Evolutionary conservation across 306 rosid genomes (phyloP).

Genomic region (Sechiopsis laciniata): DNA sequence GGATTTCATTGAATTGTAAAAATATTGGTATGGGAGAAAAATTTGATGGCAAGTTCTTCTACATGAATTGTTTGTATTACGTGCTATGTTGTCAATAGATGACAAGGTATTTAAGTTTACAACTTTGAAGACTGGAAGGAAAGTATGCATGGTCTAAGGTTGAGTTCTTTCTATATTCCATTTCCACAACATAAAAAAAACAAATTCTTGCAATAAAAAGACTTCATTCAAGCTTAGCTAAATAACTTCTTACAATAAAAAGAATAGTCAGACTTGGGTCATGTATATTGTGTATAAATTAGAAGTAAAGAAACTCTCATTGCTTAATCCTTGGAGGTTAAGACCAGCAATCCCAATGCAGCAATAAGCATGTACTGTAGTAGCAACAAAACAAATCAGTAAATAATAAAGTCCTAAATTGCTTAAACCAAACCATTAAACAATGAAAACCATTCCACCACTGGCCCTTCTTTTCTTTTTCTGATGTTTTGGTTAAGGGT

Average conservation of each 20-base stretch:
- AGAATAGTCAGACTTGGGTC: neutral
- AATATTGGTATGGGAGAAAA: neutral
- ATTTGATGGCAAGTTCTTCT: too few species aligned
- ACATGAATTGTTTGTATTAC: neutral
- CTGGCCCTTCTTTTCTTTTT: too few species aligned
- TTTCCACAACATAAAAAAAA: neutral
- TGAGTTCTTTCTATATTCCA: neutral
- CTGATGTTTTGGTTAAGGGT: too few species aligned
- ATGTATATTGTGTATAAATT: neutral
- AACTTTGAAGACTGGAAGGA: neutral
- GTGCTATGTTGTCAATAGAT: neutral
- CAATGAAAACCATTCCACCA: too few species aligned
- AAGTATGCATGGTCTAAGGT: neutral
- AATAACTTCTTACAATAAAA: neutral
- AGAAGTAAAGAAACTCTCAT: neutral
- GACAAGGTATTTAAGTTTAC: neutral
- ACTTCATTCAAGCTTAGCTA: neutral
- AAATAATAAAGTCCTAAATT: neutral
- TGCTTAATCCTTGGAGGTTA: slow-evolving; percentile 33
- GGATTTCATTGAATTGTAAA: neutral
- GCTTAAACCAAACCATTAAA: neutral
- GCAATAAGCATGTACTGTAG: slow-evolving; percentile 50
- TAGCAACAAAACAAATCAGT: neutral
- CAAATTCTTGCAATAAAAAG: neutral
- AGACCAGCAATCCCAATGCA: slow-evolving; percentile 37